Percentiles rank a stretch among this genome's conserved stretches.
phyloP scores from a whole-genome alignment of 371 early-diverging fungal genomes.

The Lichtheimia ornata region DNA sequence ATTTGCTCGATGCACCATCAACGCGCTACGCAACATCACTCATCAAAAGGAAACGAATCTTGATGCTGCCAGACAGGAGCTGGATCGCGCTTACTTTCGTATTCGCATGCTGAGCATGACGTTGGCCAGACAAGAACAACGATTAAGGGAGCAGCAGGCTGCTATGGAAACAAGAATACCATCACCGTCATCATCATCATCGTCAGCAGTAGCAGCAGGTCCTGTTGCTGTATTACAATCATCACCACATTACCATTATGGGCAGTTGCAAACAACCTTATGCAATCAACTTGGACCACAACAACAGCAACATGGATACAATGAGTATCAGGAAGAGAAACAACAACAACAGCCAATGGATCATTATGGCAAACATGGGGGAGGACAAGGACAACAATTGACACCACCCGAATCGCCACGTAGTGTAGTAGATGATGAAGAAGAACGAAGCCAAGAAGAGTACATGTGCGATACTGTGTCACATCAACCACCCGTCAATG shows the following conservation, averaged over 20 bases:
- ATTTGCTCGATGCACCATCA: constrained; percentile 45
- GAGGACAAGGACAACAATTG: constrained; percentile 2
- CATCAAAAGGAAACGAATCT: constrained; percentile 37
- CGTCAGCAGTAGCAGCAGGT: not conserved
- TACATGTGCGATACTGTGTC: not conserved
- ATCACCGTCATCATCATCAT: not conserved
- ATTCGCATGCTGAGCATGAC: constrained; percentile 33
- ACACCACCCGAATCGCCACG: constrained; percentile 22
- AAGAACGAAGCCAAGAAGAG: not conserved
- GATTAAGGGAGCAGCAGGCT: constrained; percentile 9
- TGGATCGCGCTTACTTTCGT: constrained; percentile 48
- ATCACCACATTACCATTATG: too few relatives aligned
- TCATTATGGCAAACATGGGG: not conserved
- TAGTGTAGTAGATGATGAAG: constrained; percentile 8
- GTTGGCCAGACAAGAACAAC: constrained; percentile 28
- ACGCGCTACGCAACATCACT: constrained; percentile 43
- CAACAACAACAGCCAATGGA: constrained; percentile 1
- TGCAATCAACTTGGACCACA: not conserved
- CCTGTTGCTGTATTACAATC: not conserved
- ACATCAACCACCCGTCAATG: too few relatives aligned
- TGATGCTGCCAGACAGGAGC: constrained; percentile 50
- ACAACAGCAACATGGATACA: not conserved
- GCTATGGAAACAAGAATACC: not conserved
- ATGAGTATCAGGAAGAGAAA: not conserved
- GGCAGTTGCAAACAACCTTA: not conserved